Percentiles rank a stretch among this genome's conserved stretches.
These are phyloP conservation scores for Aspergillus campestris DNA, from an alignment of 495 filamentous ascomycete genomes.

Conservation along the genomic window DNA sequence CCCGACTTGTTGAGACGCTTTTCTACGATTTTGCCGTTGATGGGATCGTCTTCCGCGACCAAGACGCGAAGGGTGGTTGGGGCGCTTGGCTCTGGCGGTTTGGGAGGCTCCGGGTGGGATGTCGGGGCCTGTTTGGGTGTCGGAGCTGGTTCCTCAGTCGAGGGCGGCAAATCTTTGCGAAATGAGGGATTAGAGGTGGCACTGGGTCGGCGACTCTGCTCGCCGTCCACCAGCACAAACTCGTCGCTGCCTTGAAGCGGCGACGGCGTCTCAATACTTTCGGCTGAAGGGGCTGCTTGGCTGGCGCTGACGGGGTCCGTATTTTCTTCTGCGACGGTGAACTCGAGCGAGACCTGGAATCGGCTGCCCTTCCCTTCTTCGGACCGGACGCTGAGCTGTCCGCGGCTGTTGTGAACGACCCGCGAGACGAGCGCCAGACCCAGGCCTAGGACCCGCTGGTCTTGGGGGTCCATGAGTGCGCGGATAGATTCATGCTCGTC, in stretches of 20 bases:
- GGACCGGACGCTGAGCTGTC: slow-evolving; percentile 79
- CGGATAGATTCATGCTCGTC: background rate
- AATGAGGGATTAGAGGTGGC: too few species aligned
- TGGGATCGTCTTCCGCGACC: slow-evolving; percentile 87
- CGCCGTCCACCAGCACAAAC: slow-evolving; percentile 22
- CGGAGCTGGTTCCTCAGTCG: too few species aligned
- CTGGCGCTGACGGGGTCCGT: background rate
- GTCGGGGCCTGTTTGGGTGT: background rate
- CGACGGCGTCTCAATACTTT: slow-evolving; percentile 6
- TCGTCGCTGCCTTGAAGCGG: slow-evolving; percentile 20
- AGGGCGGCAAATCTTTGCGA: too few species aligned
- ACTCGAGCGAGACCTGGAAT: slow-evolving; percentile 48
- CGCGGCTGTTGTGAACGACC: slow-evolving; percentile 82
- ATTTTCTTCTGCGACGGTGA: slow-evolving; percentile 21
- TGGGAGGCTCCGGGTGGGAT: slow-evolving; percentile 13
- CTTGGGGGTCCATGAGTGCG: background rate
- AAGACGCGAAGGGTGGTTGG: slow-evolving; percentile 52
- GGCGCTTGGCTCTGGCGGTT: slow-evolving; percentile 4
- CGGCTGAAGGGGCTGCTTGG: background rate
- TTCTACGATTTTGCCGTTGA: slow-evolving; percentile 80
- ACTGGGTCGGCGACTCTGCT: background rate
- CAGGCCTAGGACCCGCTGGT: slow-evolving; percentile 56
- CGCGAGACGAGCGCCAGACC: slow-evolving; percentile 82
- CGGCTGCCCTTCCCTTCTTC: slow-evolving; percentile 79
- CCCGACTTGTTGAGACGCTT: slow-evolving; percentile 78